A percentile compares a stretch with the other conserved stretches of the same genome.
phyloP scores from a whole-genome alignment of 805 yeast genomes.

The Saccharomycopsis sp. region DNA sequence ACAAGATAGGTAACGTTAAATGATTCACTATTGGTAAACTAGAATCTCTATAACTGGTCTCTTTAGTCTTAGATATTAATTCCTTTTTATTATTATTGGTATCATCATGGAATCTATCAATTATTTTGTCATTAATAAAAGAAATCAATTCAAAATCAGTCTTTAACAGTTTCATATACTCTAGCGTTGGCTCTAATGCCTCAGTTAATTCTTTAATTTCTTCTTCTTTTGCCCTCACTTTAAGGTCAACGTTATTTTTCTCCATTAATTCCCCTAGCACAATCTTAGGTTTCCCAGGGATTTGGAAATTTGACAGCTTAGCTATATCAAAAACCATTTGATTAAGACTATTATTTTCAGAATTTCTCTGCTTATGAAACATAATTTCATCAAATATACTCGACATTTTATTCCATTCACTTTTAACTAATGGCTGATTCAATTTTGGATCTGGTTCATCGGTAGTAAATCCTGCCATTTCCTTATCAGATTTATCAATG shows the following conservation, averaged over 20 bases:
- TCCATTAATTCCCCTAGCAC: neutral
- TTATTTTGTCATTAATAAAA: constrained; percentile 6
- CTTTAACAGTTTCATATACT: constrained; percentile 10
- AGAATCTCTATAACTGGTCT: neutral
- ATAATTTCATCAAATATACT: neutral
- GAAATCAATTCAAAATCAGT: constrained; percentile 13
- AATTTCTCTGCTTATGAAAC: neutral
- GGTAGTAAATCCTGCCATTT: neutral
- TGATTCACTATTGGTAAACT: constrained; percentile 3
- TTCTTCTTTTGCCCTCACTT: neutral
- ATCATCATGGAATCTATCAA: constrained; percentile 1
- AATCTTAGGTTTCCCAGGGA: neutral
- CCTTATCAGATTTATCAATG: neutral
- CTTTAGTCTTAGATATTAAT: neutral
- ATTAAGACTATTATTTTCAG: neutral
- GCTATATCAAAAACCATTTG: neutral
- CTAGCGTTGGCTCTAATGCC: constrained; percentile 10
- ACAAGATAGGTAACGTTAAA: constrained; percentile 6
- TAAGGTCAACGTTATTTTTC: neutral
- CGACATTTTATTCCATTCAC: neutral
- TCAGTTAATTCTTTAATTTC: neutral
- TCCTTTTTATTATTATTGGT: neutral
- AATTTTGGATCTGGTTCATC: neutral
- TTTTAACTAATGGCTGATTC: neutral
- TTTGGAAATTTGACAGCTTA: neutral